phyloP scores from a whole-genome alignment of 306 rosid genomes.

The Alnus glutinosa region DNA sequence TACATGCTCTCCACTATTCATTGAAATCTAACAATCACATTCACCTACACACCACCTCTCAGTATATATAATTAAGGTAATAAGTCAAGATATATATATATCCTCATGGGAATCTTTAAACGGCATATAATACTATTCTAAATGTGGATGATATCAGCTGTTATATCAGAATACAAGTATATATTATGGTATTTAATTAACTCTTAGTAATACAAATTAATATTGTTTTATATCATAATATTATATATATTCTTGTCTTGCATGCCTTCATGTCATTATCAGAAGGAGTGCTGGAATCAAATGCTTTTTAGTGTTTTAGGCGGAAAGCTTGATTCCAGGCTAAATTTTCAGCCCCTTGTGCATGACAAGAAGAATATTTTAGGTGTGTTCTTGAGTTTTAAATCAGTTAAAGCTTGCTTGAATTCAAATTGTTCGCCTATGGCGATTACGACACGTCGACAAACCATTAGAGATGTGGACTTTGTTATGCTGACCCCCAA shows the following conservation, averaged over 20 bases:
- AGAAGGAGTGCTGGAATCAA: conserved; percentile 36
- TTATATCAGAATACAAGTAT: neutral
- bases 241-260: neutral
- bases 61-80: neutral
- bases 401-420: conserved; percentile 21
- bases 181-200: neutral
- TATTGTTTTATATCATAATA: neutral
- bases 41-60: too few relatives aligned
- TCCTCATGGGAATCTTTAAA: conserved; percentile 36
- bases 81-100: neutral
- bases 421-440: neutral
- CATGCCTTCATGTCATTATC: conserved; percentile 30
- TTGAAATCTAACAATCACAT: too few relatives aligned
- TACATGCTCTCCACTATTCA: too few relatives aligned
- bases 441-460: neutral
- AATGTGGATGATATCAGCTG: neutral
- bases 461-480: neutral
- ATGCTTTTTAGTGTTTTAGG: conserved; percentile 25
- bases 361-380: conserved; percentile 31
- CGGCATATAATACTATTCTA: neutral
- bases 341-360: conserved; percentile 27
- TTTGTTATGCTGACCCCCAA: neutral
- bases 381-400: conserved; percentile 20
- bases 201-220: neutral
- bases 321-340: conserved; percentile 38